Evolutionary conservation across 495 filamentous ascomycete genomes (phyloP).

Genomic region (Tetracladium marchalianum): DNA sequence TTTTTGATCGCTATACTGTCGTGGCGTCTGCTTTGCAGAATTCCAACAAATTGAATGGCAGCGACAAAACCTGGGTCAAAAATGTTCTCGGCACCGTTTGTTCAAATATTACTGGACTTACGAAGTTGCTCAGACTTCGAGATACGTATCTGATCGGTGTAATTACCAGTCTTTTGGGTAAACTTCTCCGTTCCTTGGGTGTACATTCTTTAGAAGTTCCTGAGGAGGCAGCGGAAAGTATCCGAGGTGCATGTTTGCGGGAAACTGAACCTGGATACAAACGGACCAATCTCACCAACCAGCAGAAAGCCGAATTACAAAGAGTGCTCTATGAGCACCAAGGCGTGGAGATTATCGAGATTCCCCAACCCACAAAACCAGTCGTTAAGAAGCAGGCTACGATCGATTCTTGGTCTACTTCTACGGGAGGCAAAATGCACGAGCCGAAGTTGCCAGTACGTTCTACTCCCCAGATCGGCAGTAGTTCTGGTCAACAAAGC

Average conservation of each 20-base stretch:
- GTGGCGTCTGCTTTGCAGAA: slow-evolving; percentile 41
- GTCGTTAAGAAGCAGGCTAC: slow-evolving; percentile 48
- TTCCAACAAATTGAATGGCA: slow-evolving; percentile 30
- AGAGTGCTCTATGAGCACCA: slow-evolving; percentile 70
- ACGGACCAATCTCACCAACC: slow-evolving; percentile 61
- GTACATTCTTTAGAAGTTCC: slow-evolving; percentile 60
- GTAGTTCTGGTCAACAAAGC: slow-evolving; percentile 8
- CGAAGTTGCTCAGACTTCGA: slow-evolving; percentile 74
- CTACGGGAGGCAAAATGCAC: slow-evolving; percentile 11
- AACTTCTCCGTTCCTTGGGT: slow-evolving; percentile 63
- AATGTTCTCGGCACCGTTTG: slow-evolving; percentile 52
- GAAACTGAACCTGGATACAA: slow-evolving; percentile 21
- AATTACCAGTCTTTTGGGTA: slow-evolving; percentile 51
- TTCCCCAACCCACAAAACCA: slow-evolving; percentile 21
- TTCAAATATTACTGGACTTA: slow-evolving; percentile 53
- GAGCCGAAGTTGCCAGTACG: slow-evolving; percentile 12
- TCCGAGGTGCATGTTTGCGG: slow-evolving; percentile 35
- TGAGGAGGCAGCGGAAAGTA: slow-evolving; percentile 45
- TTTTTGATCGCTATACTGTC: slow-evolving; percentile 75
- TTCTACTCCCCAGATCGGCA: neutral
- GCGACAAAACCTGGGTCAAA: slow-evolving; percentile 35
- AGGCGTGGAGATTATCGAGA: slow-evolving; percentile 38
- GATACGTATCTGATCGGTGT: slow-evolving; percentile 74
- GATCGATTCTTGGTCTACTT: slow-evolving; percentile 42
- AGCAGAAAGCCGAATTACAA: slow-evolving; percentile 74